Percentiles rank a stretch among this genome's conserved stretches.
phyloP scores from a whole-genome alignment of 202 grass and related monocot genomes.

The Elaeis oleifera region DNA sequence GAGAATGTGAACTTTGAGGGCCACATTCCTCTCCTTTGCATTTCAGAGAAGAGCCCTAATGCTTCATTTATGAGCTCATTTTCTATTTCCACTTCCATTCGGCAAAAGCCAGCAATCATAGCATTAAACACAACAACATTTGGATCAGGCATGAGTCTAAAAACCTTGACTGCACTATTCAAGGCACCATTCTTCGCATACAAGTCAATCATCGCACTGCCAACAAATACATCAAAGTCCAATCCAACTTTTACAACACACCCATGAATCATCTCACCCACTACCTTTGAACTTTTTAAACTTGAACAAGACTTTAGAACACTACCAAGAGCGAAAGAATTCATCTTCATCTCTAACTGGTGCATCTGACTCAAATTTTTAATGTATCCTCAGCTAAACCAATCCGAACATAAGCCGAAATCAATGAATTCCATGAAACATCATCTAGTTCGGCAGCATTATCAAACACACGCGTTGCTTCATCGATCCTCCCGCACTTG shows the following conservation, averaged over 20 bases:
- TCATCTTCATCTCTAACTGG: constrained; percentile 22
- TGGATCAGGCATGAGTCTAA: constrained; percentile 32
- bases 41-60: constrained; percentile 37
- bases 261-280: constrained; percentile 42
- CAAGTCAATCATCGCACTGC: constrained; percentile 49
- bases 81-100: constrained; percentile 23
- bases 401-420: constrained; percentile 35
- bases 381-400: constrained; percentile 22
- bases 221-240: constrained; percentile 32
- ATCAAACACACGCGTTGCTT: constrained; percentile 40
- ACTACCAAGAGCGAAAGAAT: constrained; percentile 63
- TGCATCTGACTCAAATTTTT: constrained; percentile 41
- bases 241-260: constrained; percentile 56
- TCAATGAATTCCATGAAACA: constrained; percentile 65
- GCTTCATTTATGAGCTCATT: constrained; percentile 26
- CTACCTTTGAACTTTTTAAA: neutral
- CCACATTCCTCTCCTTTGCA: constrained; percentile 45
- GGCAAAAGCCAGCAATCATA: constrained; percentile 53
- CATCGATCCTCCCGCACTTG: constrained; percentile 33
- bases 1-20: constrained; percentile 77
- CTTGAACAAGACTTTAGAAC: constrained; percentile 43
- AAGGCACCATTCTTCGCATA: constrained; percentile 47
- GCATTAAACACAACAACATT: constrained; percentile 73
- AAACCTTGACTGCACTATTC: constrained; percentile 33
- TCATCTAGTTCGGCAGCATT: constrained; percentile 28